Evolutionary conservation across 441 rosid genomes (phyloP), one percentile per base, ranked within the genome.

Genomic region (Geranium incanum): DNA sequence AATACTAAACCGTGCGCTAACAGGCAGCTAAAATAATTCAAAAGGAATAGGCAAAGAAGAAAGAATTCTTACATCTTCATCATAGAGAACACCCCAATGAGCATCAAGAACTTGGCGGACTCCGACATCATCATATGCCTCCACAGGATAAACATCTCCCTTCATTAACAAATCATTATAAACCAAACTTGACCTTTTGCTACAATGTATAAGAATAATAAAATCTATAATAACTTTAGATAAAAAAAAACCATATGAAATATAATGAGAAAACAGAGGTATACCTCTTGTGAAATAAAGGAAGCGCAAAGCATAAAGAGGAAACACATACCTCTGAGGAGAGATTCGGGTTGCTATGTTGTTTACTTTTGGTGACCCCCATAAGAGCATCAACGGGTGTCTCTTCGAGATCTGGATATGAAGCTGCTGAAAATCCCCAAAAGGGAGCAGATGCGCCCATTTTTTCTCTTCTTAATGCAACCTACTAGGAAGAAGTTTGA

Each of bases 141-240:
- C 98, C 79, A 89, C 89, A 0, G 98, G 98, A 82, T 94, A 92
- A 81, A 94, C 97, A 81, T 94, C 98, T 60, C 98, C 97, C 98
- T 94, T 76, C 75, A 75, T 72, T 64, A 67, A 63, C 66, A 75
- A 43, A 68, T 36, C 68, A 78, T 70, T n/a, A 9, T 3, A 70
- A 4, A 66, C 67, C 19, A 79, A 75, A 16, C 28, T 57, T 57
- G 63, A 57, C 8, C 63, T 19, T 57, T 57, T 15, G 21, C 3
- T 57, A 57, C 23, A 6, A 5, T 0, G 62, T 15, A 16, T 55
- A 55, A 6, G 23, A 57, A 57, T 57, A 5, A 23, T 57, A 57
- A 43, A 41, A 41, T 41, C 9, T 41, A 41, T 9, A 41, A 41
- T 5, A 9, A 41, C 48, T 41, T 41, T 41, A 41, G 48, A 41